Percentiles rank a stretch among this genome's conserved stretches.
These are phyloP conservation scores for Lactarius quietus DNA, from an alignment of 768 basidiomycete genomes.

Conservation along the genomic window DNA sequence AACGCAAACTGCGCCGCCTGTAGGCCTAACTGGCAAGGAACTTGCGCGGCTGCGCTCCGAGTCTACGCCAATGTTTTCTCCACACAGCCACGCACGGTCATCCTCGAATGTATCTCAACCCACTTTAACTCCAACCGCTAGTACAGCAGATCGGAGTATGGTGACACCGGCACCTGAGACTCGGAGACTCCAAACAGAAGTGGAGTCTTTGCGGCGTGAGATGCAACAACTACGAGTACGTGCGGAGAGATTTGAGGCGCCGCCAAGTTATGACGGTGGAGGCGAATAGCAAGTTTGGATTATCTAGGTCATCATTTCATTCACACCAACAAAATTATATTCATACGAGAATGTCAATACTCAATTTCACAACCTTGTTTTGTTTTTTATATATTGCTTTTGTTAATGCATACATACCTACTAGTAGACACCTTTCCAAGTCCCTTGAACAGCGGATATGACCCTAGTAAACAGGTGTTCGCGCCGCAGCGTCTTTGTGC, in stretches of 20 bases:
- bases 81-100: background rate
- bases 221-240: slow-evolving; percentile 30
- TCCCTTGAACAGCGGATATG: too few relatives aligned
- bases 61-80: background rate
- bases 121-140: background rate
- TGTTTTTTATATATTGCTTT: too few relatives aligned
- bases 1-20: background rate
- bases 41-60: slow-evolving; percentile 13
- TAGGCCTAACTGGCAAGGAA: slow-evolving; percentile 17
- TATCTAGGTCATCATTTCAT: too few relatives aligned
- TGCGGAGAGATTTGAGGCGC: slow-evolving; percentile 28
- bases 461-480: too few relatives aligned
- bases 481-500: too few relatives aligned
- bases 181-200: slow-evolving; percentile 24
- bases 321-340: background rate
- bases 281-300: background rate
- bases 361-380: too few relatives aligned
- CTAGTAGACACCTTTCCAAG: too few relatives aligned
- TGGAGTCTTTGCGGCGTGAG: slow-evolving; percentile 30
- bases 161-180: background rate
- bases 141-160: background rate
- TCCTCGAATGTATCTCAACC: background rate
- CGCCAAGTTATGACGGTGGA: slow-evolving; percentile 27
- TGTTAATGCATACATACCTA: too few relatives aligned
- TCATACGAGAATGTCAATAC: background rate